Evolutionary conservation across 805 yeast genomes (phyloP).

Genomic region (Saccharomyces paradoxus): DNA sequence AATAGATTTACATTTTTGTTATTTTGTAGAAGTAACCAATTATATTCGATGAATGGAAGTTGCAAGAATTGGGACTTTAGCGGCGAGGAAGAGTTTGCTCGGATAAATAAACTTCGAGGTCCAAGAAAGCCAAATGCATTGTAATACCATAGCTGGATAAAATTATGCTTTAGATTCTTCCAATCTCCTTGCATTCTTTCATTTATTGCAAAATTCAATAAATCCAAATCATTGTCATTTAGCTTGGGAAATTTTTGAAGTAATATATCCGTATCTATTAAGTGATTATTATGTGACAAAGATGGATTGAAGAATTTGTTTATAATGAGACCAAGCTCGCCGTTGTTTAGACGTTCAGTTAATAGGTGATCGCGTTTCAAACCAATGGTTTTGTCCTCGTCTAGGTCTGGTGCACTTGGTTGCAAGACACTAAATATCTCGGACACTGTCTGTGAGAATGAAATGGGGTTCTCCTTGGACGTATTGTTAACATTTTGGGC

Average conservation of each 20-base stretch:
- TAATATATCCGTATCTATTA: conserved; percentile 4
- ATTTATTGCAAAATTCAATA: conserved; percentile 6
- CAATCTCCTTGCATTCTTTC: background rate
- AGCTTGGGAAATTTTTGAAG: conserved; percentile 5
- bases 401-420: conserved; percentile 12
- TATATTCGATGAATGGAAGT: background rate
- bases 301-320: background rate
- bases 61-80: background rate
- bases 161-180: background rate
- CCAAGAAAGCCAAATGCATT: background rate
- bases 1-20: background rate
- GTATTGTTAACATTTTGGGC: background rate
- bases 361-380: conserved; percentile 3
- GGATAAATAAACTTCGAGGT: background rate
- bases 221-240: conserved; percentile 3
- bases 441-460: background rate
- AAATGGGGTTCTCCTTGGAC: background rate
- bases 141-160: background rate
- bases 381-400: conserved; percentile 10
- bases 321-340: background rate
- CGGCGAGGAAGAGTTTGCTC: background rate
- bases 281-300: background rate
- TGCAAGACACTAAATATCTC: conserved; percentile 10
- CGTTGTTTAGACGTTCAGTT: conserved; percentile 5
- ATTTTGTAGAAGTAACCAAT: background rate